These are phyloP conservation scores for Ascochyta rabiei DNA, from an alignment of 2,329 filamentous ascomycete species.

Conservation along the genomic window DNA sequence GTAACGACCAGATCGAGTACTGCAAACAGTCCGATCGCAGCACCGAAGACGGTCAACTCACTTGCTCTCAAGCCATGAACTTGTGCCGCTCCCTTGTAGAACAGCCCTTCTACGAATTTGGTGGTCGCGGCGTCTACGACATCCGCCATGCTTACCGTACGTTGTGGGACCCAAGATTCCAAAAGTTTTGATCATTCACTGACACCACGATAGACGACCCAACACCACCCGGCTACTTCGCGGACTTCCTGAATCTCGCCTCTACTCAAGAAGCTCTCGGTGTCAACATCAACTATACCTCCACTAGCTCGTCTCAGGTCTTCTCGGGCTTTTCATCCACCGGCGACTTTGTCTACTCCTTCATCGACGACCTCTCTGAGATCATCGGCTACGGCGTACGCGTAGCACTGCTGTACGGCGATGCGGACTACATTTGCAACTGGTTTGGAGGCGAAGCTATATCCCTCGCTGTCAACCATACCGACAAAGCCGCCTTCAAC, in stretches of 20 bases:
- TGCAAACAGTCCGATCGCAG: slow-evolving; percentile 49
- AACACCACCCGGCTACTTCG: slow-evolving; percentile 58
- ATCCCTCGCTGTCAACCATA: slow-evolving; percentile 63
- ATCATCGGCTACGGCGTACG: slow-evolving; percentile 62
- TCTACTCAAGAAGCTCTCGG: slow-evolving; percentile 57
- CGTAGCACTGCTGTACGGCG: slow-evolving; percentile 62
- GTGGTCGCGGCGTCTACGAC: slow-evolving; percentile 61
- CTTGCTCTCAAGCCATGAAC: slow-evolving; percentile 46
- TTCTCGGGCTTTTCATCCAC: slow-evolving; percentile 52
- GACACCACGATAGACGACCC: slow-evolving; percentile 50
- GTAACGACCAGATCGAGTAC: slow-evolving; percentile 56
- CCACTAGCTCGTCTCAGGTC: slow-evolving; percentile 48
- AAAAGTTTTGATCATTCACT: neutral
- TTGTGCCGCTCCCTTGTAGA: slow-evolving; percentile 55
- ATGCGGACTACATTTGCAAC: slow-evolving; percentile 64
- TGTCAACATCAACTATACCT: slow-evolving; percentile 63
- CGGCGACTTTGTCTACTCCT: slow-evolving; percentile 55
- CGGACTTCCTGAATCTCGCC: slow-evolving; percentile 59
- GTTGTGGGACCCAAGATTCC: no score
- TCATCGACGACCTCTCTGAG: slow-evolving; percentile 55
- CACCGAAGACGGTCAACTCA: slow-evolving; percentile 35
- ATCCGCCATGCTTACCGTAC: slow-evolving; percentile 53
- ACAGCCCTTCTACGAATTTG: slow-evolving; percentile 48
- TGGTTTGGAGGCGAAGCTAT: slow-evolving; percentile 77
- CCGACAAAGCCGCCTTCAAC: slow-evolving; percentile 59